Conservation (phyloP, 1,284 basidiomycete genomes). For the Tilletia horrida region DNA sequence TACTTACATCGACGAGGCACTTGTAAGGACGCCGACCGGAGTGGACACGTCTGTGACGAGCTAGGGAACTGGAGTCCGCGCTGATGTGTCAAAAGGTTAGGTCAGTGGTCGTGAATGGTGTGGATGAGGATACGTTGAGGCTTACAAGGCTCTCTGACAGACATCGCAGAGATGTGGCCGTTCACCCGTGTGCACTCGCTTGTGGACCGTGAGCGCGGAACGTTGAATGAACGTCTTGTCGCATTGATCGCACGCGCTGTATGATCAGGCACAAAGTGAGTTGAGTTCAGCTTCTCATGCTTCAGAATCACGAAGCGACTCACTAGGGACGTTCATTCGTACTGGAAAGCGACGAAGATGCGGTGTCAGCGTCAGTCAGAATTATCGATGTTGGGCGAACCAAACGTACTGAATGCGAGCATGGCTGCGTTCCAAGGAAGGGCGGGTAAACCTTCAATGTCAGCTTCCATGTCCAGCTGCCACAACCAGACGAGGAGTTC, state of each 20-base stretch:
- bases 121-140: background rate
- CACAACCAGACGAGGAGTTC: background rate
- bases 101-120: no score
- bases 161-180: slow-evolving; percentile 78
- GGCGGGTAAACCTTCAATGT: background rate
- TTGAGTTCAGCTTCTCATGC: background rate
- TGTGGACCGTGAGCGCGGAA: slow-evolving; percentile 73
- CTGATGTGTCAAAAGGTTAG: slow-evolving; percentile 33
- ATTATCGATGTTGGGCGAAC: background rate
- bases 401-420: background rate
- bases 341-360: background rate
- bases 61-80: slow-evolving; percentile 62
- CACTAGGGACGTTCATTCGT: slow-evolving; percentile 14
- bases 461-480: background rate
- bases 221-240: slow-evolving; percentile 55
- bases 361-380: background rate
- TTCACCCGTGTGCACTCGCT: slow-evolving; percentile 81
- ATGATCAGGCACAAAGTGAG: background rate
- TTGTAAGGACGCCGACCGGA: slow-evolving; percentile 57
- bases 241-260: slow-evolving; percentile 29
- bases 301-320: background rate
- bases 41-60: slow-evolving; percentile 71
- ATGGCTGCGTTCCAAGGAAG: background rate
- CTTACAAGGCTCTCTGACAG: slow-evolving; percentile 53
- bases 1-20: slow-evolving; percentile 51